These are phyloP conservation scores for Persicaria tinctoria DNA, from an alignment of 148 eudicot genomes.

Conservation along the genomic window DNA sequence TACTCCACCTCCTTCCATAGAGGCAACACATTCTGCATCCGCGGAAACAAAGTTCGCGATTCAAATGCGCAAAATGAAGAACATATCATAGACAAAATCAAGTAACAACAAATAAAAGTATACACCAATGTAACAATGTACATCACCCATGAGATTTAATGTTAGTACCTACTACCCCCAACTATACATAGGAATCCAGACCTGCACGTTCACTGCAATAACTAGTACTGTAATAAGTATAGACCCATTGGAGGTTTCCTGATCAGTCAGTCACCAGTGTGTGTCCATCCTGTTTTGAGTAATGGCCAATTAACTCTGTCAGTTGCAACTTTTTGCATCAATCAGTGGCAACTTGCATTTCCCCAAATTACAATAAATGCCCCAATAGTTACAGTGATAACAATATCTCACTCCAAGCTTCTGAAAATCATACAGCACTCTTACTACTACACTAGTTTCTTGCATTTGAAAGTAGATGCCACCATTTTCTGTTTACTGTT, in stretches of 20 bases:
- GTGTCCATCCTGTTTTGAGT: background rate
- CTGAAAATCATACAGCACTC: background rate
- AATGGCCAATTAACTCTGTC: background rate
- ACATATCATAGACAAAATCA: background rate
- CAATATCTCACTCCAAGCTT: background rate
- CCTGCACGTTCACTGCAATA: background rate
- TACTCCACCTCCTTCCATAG: constrained; percentile 20
- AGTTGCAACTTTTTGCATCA: background rate
- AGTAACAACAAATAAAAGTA: background rate
- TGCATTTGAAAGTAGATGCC: too few relatives aligned
- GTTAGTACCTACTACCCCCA: background rate
- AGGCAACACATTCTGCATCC: constrained; percentile 15
- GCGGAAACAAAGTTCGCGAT: background rate
- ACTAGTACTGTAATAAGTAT: background rate
- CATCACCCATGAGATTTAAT: background rate
- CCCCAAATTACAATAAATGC: background rate
- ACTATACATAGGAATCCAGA: background rate
- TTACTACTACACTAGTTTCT: too few relatives aligned
- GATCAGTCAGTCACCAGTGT: background rate
- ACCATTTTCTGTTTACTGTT: too few relatives aligned
- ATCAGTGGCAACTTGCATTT: background rate
- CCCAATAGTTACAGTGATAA: background rate
- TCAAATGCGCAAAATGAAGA: background rate
- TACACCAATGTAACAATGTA: background rate
- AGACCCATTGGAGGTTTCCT: background rate